These are phyloP conservation scores for Helminthosporium solani DNA, from an alignment of 2,329 filamentous ascomycete species.

Conservation along the genomic window DNA sequence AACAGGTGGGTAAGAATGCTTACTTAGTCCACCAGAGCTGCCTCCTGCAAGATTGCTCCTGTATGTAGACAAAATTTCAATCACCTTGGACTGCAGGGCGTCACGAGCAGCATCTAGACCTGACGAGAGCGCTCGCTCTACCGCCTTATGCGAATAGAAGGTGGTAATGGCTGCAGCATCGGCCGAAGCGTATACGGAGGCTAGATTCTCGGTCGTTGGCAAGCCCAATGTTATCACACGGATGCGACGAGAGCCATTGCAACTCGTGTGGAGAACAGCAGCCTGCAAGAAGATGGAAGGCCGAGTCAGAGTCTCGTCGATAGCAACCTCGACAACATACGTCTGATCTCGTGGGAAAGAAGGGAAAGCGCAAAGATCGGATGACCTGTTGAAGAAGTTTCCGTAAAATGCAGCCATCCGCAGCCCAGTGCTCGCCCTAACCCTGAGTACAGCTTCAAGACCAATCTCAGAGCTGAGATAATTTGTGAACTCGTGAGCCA, in stretches of 20 bases:
- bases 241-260: slow-evolving; percentile 94
- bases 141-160: slow-evolving; percentile 97
- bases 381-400: slow-evolving; percentile 99
- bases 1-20: background rate
- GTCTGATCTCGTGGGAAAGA: slow-evolving; percentile 96
- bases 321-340: slow-evolving; percentile 97
- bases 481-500: slow-evolving; percentile 94
- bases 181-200: slow-evolving; percentile 90
- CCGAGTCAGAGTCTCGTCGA: slow-evolving; percentile 91
- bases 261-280: slow-evolving; percentile 94
- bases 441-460: slow-evolving; percentile 90
- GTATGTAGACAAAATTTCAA: slow-evolving; percentile 91
- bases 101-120: slow-evolving; percentile 90
- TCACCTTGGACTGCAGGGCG: slow-evolving; percentile 84
- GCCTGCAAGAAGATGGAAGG: slow-evolving; percentile 81
- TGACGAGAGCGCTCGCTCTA: slow-evolving; percentile 81
- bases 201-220: slow-evolving; percentile 86
- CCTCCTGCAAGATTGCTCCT: slow-evolving; percentile 95
- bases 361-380: slow-evolving; percentile 95
- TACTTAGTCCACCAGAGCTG: slow-evolving; percentile 72
- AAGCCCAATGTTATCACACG: slow-evolving; percentile 90
- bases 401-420: slow-evolving; percentile 98
- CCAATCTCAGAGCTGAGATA: slow-evolving; percentile 97
- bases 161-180: slow-evolving; percentile 91
- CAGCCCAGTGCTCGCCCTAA: slow-evolving; percentile 89